Base-by-base conservation (phyloP, 2,329 filamentous ascomycete genomes). In the Neopestalotiopsis sp. region DNA sequence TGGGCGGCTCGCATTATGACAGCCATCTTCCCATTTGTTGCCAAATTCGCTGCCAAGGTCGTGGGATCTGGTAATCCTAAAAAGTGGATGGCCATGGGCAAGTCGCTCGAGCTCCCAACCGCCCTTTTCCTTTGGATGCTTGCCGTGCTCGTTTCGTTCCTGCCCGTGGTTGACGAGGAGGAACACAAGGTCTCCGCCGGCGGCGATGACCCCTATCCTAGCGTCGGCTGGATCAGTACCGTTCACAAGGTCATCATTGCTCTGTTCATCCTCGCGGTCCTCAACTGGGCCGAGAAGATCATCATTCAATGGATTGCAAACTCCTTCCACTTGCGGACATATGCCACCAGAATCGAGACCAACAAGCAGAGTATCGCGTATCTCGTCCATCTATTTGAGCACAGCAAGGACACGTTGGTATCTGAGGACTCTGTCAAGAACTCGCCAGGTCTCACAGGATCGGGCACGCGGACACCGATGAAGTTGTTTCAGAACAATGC, bases 251-350 rank as follows among this genome's bases (percentile, higher is more conserved):
- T 98, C 74, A 91, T 98, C 70, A 90, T 97, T 20, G 88, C 93
- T 2, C 77, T 97, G n/a, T 95, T 98, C 74, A 91, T 97, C 14
- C 88, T 93, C 70, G 88, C 90, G 0, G 85, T 90, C 2, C 84
- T 98, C 71, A 98, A 98, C 80, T 92, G 96, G 70, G 85, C 92
- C 66, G 95, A 98, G 80, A 98, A 98, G 84, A 92, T 98, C 70
- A 88, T 97, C 73, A 97, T 98, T 67, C 95, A 98, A 77, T 91
- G 97, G 81, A 97, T 98, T 73, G 95, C 95, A 40, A 95, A 95
- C 69, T 94, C 92, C 71, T 98, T 98, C 81, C 95, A 98, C 78
- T 85, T 93, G 69, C 89, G 95, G 59, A 98, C 95, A 0, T 98
- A 98, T 76, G 91, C 93, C 30, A 94, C 95, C 74, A 87, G 95